Base-by-base conservation (phyloP, 164 flowering plant genomes). In the Tinospora cordifolia region DNA sequence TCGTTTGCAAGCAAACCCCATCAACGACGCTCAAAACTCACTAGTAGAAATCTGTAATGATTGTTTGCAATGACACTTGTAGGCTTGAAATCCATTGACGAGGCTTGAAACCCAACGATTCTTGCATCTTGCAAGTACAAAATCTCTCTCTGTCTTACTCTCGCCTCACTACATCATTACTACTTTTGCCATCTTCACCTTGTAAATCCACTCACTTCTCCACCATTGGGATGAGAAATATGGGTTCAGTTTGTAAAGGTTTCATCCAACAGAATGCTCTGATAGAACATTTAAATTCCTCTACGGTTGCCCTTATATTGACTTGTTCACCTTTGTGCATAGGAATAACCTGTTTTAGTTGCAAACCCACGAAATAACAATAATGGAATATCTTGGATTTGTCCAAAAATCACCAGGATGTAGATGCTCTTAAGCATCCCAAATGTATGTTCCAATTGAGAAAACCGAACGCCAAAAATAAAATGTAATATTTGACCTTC, bases 311-410 rank as follows among this genome's bases (percentile, higher is more conserved):
- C 80, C 97, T 83, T 58, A 93, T 86, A 79, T 91, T 97, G 81
- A 91, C 87, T 49, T 83, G 89, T 70, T 80, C 87, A 13, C 88
- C 87, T 78, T 85, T 92, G 65, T 76, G 79, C 12, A 73, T 83
- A 17, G 84, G 79, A 70, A 77, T 79, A 25, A 89, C 96, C 78
- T 90, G 88, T 54, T 87, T 91, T n/a, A 94, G 79, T 63, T 83
- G 91, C 75, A 93, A 75, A 54, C 98, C 98, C 97, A 93, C 87
- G 72, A 93, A 93, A 68, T 80, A 93, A 76, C 83, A 81, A 71
- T 84, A 82, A 71, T 86, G 87, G 30, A 83, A 83, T 44, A 82
- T 83, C 72, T 75, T 87, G 25, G 89, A 77, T 67, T 75, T 84
- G 78, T 93, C 80, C 1, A 78, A 78, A 81, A 81, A 34, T 81